Conservation (phyloP, 2,329 filamentous ascomycete genomes). For the Monilinia fructicola region DNA sequence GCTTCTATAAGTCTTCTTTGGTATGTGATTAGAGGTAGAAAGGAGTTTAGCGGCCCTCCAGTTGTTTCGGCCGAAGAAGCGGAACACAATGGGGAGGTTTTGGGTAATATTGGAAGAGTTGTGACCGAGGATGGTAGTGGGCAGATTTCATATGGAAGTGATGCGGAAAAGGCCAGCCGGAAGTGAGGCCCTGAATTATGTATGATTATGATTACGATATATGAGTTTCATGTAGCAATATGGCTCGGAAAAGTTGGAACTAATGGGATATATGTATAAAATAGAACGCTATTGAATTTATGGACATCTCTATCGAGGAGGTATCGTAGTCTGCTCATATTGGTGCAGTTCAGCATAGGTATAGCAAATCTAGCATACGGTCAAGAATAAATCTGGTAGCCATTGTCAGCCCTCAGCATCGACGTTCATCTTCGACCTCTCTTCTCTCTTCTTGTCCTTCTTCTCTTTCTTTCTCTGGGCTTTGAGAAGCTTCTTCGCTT, state of each 20-base stretch:
- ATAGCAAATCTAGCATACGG: background rate
- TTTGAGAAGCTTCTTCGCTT: constrained; percentile 19
- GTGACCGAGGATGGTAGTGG: constrained; percentile 27
- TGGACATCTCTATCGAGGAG: background rate
- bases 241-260: background rate
- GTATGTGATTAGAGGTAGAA: constrained; percentile 63
- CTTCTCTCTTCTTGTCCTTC: constrained; percentile 20
- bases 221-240: background rate
- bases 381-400: background rate
- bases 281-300: background rate
- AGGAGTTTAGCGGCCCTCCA: constrained; percentile 61
- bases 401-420: constrained; percentile 7
- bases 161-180: constrained; percentile 16
- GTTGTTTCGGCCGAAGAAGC: constrained; percentile 32
- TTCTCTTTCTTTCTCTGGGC: constrained; percentile 21
- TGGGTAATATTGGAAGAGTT: constrained; percentile 31
- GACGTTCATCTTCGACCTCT: constrained; percentile 18
- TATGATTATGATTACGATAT: constrained; percentile 1
- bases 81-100: constrained; percentile 33
- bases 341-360: background rate
- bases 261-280: background rate
- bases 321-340: background rate
- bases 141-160: constrained; percentile 18
- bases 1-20: constrained; percentile 58
- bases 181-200: constrained; percentile 7